Base-by-base conservation (phyloP, 1,284 basidiomycete species). In the Moesziomyces aphidis region DNA sequence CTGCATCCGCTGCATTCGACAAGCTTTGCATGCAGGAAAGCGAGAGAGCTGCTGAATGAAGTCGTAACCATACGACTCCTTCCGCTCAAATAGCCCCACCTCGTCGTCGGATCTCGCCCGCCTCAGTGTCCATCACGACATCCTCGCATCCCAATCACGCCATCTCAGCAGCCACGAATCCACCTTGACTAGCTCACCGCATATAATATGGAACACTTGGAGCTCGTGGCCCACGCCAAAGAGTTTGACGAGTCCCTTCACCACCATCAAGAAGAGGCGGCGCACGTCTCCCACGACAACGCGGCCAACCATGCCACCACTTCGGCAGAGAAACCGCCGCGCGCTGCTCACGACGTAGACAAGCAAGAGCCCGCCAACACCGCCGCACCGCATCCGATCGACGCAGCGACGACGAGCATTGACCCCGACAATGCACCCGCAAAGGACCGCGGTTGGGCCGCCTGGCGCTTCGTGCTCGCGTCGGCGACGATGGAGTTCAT, bases 401-500 rank as follows among this genome's bases (percentile, higher is more conserved):
- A 45, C 42, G 46, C 13, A 52, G 15, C 50, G 21, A 26, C 10
- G n/a, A n/a, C n/a, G n/a, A 36, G 11, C 11, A 36, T 8, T 6
- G 22, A 46, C 11, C 43, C 47, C 28, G 8, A 24, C 3, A 4
- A 17, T 34, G 43, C 17, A 1, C 45, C 53, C 22, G 31, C 57
- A 50, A 62, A 73, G 15, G 70, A 73, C 39, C 48, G 56, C 31
- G 64, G 70, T 21, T 73, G 63, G 63, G 46, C 45, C 28, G 72
- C 72, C 19, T 74, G 67, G 66, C 51, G 54, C 31, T 77, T 77
- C 24, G 45, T 77, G 13, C 53, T 67, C 43, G 60, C 64, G 22
- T 60, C 64, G 10, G 61, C 63, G 7, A 48, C 59, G 6, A 75
- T 61, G 49, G 73, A 76, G 61, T 61, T 77, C 34, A 74, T 78